Conservation (phyloP, 805 yeast genomes). For the Sugiyamaella boreocaroliniensis region DNA sequence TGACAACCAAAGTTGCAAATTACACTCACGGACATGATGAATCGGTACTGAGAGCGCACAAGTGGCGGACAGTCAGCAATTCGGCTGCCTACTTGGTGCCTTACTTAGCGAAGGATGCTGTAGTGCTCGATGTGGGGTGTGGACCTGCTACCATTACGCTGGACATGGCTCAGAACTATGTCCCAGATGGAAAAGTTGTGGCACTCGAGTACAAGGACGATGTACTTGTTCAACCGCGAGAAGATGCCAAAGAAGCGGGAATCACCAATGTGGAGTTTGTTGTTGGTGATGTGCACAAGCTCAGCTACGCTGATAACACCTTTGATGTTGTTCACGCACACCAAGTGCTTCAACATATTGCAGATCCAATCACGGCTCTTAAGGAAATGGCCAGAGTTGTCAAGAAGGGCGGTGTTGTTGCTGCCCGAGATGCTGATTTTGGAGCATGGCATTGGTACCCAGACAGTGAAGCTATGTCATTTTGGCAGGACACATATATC, state of each 20-base stretch:
- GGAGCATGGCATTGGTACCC: slow-evolving; percentile 19
- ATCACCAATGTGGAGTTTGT: slow-evolving; percentile 23
- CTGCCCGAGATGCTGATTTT: slow-evolving; percentile 32
- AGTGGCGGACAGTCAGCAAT: slow-evolving; percentile 33
- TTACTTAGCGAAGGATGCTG: slow-evolving; percentile 25
- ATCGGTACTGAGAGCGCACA: slow-evolving; percentile 26
- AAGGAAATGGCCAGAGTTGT: slow-evolving; percentile 35
- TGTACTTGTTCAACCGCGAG: slow-evolving; percentile 27
- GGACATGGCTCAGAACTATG: slow-evolving; percentile 31
- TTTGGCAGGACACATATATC: slow-evolving; percentile 13
- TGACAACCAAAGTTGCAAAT: neutral
- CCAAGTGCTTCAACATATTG: slow-evolving; percentile 36
- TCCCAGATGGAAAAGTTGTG: slow-evolving; percentile 27
- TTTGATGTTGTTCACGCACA: slow-evolving; percentile 38
- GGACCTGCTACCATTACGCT: slow-evolving; percentile 40
- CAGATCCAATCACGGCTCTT: slow-evolving; percentile 32
- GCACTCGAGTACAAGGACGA: slow-evolving; percentile 33
- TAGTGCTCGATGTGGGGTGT: slow-evolving; percentile 38
- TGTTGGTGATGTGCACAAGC: slow-evolving; percentile 29
- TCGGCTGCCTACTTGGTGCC: slow-evolving; percentile 28
- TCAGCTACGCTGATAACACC: slow-evolving; percentile 33
- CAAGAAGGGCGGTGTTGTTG: slow-evolving; percentile 32
- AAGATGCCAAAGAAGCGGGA: slow-evolving; percentile 12
- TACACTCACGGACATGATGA: slow-evolving; percentile 24
- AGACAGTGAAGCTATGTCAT: slow-evolving; percentile 8